Percentiles rank a stretch among this genome's conserved stretches.
phyloP scores from a whole-genome alignment of 495 filamentous ascomycete species.

The Cetradonia linearis region DNA sequence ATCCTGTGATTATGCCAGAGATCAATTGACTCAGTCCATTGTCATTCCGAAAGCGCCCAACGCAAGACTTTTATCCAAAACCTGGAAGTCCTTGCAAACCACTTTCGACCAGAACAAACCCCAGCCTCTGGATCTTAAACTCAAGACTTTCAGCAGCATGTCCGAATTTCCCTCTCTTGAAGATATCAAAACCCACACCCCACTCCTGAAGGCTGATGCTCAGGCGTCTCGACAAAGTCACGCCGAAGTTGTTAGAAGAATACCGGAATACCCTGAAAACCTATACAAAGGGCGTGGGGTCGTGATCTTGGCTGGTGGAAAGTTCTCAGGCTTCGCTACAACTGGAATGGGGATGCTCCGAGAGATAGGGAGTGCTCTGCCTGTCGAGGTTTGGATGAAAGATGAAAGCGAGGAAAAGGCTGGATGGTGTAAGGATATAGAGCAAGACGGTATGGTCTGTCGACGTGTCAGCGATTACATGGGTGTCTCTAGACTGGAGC shows the following conservation, averaged over 20 bases:
- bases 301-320: conserved; percentile 19
- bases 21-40: conserved; percentile 16
- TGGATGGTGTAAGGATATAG: conserved; percentile 20
- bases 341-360: conserved; percentile 22
- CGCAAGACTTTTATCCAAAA: conserved; percentile 4
- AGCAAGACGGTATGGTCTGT: conserved; percentile 19
- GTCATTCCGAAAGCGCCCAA: conserved; percentile 10
- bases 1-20: conserved; percentile 10
- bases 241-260: conserved; percentile 13
- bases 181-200: conserved; percentile 15
- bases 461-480: conserved; percentile 22
- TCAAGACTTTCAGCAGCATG: conserved; percentile 10
- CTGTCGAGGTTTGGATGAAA: conserved; percentile 22
- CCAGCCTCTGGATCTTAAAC: conserved; percentile 11
- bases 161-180: conserved; percentile 15
- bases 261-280: conserved; percentile 13
- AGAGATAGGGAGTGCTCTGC: conserved; percentile 18
- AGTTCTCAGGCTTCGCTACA: conserved; percentile 17
- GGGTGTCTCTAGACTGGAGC: conserved; percentile 15
- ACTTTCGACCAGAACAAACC: conserved; percentile 20
- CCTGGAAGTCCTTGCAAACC: conserved; percentile 15
- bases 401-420: conserved; percentile 17
- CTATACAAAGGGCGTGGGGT: conserved; percentile 17
- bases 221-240: conserved; percentile 14
- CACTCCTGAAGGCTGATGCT: conserved; percentile 15